phyloP scores from a whole-genome alignment of 2,329 filamentous ascomycete genomes.

The Colletotrichum sp. region DNA sequence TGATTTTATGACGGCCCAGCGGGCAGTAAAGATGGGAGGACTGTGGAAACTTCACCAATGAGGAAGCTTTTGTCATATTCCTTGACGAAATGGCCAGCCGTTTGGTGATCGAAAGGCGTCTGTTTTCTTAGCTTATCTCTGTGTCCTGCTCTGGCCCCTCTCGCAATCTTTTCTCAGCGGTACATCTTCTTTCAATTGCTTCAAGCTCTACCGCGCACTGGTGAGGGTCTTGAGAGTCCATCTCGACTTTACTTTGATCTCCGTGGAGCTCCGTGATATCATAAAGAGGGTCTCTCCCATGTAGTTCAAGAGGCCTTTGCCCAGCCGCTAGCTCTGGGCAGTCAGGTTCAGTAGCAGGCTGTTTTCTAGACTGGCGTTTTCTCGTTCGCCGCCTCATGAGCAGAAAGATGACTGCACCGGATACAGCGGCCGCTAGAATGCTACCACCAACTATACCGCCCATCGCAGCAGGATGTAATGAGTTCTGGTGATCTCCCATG shows the following conservation, averaged over 20 bases:
- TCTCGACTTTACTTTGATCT: neutral
- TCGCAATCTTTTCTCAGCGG: neutral
- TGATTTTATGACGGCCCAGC: too few relatives aligned
- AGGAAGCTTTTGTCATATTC: too few relatives aligned
- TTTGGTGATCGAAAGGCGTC: too few relatives aligned
- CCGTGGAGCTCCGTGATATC: neutral
- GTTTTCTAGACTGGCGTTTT: neutral
- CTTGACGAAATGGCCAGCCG: too few relatives aligned
- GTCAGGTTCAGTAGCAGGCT: too few relatives aligned
- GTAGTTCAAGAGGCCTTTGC: neutral
- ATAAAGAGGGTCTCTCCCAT: neutral
- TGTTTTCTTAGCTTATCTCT: neutral
- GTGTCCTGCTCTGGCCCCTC: too few relatives aligned
- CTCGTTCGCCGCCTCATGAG: neutral
- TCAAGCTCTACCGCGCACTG: neutral
- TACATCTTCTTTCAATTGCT: neutral
- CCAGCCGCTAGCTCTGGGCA: too few relatives aligned
- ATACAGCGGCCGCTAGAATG: neutral
- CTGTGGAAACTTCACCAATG: too few relatives aligned
- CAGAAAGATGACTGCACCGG: neutral
- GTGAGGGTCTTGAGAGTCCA: neutral
- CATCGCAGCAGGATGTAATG: neutral
- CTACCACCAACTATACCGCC: neutral
- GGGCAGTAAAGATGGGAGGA: too few relatives aligned
- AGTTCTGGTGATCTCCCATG: neutral